These are phyloP conservation scores for Penicillium sp. DNA, from an alignment of 2,329 filamentous ascomycete genomes.

Conservation along the genomic window DNA sequence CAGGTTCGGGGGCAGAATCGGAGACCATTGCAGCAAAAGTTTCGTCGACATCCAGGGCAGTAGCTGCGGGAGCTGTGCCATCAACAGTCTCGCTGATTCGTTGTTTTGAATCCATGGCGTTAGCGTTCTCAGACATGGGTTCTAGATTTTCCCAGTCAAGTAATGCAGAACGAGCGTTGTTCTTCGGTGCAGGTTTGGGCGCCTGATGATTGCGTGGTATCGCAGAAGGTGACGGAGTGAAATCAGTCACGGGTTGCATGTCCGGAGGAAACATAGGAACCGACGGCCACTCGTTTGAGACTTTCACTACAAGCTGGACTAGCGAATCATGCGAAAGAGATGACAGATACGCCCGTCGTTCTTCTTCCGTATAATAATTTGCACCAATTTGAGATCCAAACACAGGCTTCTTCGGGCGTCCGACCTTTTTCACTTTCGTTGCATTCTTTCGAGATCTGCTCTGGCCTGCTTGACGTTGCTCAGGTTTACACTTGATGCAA, in stretches of 20 bases:
- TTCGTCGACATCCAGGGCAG: not conserved
- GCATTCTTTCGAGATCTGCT: constrained; percentile 24
- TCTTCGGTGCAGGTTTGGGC: not conserved
- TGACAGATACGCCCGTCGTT: constrained; percentile 64
- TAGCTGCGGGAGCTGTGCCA: not conserved
- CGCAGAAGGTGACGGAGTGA: not conserved
- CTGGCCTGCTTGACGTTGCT: constrained; percentile 42
- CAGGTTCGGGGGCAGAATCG: not conserved
- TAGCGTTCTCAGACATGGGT: not conserved
- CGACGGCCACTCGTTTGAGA: constrained; percentile 60
- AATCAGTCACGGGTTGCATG: constrained; percentile 22
- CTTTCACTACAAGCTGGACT: constrained; percentile 62
- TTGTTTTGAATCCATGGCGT: not conserved
- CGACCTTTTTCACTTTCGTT: not conserved
- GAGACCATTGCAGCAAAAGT: not conserved
- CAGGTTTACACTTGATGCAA: constrained; percentile 60
- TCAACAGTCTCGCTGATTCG: not conserved
- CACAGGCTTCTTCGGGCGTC: not conserved
- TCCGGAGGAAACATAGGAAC: constrained; percentile 61
- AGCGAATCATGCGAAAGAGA: constrained; percentile 60
- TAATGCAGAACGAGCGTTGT: not conserved
- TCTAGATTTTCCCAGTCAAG: not conserved
- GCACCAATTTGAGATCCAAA: constrained; percentile 23
- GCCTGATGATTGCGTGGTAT: not conserved
- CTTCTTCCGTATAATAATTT: constrained; percentile 27